A percentile compares a stretch with the other conserved stretches of the same genome.
Conservation (phyloP, 169 alveolate genomes). For the Plasmodium blacklocki region DNA sequence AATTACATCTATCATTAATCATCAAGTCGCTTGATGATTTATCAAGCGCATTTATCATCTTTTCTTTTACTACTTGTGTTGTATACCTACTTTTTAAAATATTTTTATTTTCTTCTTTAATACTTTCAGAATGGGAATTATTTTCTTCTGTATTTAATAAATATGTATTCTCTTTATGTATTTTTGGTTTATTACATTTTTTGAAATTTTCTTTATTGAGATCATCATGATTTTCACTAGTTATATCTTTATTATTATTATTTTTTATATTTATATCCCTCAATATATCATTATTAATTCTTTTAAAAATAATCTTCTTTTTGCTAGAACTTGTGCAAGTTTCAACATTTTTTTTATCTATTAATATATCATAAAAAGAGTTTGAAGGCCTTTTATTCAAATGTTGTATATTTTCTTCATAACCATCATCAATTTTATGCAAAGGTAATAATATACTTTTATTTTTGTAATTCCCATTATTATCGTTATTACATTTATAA, state of each 20-base stretch:
- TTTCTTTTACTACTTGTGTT: constrained; percentile 27
- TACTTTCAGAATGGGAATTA: constrained; percentile 20
- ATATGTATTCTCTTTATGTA: constrained; percentile 11
- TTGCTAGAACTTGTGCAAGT: constrained; percentile 3
- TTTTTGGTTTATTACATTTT: constrained; percentile 25
- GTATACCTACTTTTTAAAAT: neutral
- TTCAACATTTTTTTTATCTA: constrained; percentile 21
- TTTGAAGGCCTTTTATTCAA: neutral
- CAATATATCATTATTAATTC: neutral
- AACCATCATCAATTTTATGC: neutral
- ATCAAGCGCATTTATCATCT: neutral
- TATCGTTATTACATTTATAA: neutral
- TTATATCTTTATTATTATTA: neutral
- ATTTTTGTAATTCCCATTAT: neutral
- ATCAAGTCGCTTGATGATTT: neutral
- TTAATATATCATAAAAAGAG: neutral
- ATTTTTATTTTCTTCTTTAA: constrained; percentile 25
- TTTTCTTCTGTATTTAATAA: neutral
- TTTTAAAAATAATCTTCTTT: constrained; percentile 22
- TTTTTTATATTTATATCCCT: constrained; percentile 16
- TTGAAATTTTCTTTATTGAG: neutral
- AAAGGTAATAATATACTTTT: neutral
- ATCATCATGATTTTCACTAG: constrained; percentile 10
- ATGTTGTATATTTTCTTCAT: neutral
- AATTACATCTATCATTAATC: constrained; percentile 4